Base-by-base conservation (phyloP, 352 stramenopile species). In the Phytophthora cactorum region DNA sequence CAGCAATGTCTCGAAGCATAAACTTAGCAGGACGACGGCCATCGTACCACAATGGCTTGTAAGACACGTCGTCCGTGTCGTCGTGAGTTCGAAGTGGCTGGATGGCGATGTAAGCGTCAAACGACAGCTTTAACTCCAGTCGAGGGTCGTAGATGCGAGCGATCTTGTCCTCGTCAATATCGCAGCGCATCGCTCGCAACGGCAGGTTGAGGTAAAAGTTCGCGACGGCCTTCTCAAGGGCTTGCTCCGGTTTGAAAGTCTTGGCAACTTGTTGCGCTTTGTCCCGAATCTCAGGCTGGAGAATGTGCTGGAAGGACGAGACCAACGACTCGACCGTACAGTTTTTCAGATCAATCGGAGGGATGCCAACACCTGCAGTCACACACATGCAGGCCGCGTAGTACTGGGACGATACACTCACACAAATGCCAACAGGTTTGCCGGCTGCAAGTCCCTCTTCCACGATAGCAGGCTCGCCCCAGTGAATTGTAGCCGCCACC, bases 381-480 rank as follows among this genome's bases (percentile, higher is more conserved):
- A 84, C 70, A 10, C 91, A 83, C 59, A 91, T 89, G 29, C 88
- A 79, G 10, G 88, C 89, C 69, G 90, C 95, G 68, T 96, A 97
- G 52, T 82, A 88, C 55, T 98, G 92, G 50, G 97, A 88, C 11
- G 84, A 91, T 69, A 97, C 89, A 60, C 91, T 96, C 2, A 92
- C 91, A 56, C 86, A 95, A 9, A 98, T 78, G 45, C 96, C 84
- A n/a, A 89, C 96, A 2, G 92, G 91, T 31, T 96, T 88, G 11
- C 84, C 89, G 44, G 85, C 82, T 29, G 86, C 68, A 4, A 98
- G 74, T 1, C 88, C 91, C 25, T 92, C 90, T 17, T 89, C 87
- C 9, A 89, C 88, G 28, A 91, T 97, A 34, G 86, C 88, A 27
- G 89, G 88, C 11, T 79, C 77, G 3, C 77, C 77, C 59, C 77